A percentile compares a stretch with the other conserved stretches of the same genome.
Conservation (phyloP, 2,329 filamentous ascomycete genomes). For the Celoporthe dispersa region DNA sequence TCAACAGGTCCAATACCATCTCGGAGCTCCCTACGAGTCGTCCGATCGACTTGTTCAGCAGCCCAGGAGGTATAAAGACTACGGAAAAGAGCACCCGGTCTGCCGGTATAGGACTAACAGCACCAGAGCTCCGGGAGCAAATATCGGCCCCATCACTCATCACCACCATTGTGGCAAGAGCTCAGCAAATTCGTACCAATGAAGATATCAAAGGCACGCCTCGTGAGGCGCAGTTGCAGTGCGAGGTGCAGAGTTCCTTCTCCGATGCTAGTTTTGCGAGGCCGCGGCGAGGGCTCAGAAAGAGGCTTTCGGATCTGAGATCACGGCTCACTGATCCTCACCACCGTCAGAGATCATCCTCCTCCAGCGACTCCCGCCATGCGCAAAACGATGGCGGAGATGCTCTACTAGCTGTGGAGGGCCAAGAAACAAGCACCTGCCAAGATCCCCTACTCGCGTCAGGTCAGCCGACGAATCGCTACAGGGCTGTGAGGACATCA, state of each 20-base stretch:
- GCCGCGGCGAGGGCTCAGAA: slow-evolving; percentile 33
- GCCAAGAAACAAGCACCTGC: neutral
- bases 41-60: slow-evolving; percentile 27
- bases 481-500: neutral
- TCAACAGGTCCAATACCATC: slow-evolving; percentile 27
- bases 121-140: neutral
- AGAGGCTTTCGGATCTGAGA: slow-evolving; percentile 34
- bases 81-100: neutral
- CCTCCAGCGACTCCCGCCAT: neutral
- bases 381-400: neutral
- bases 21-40: slow-evolving; percentile 19
- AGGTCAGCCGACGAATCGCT: neutral
- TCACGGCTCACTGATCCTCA: slow-evolving; percentile 32
- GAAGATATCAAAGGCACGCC: slow-evolving; percentile 21
- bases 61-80: neutral
- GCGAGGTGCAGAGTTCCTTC: slow-evolving; percentile 31
- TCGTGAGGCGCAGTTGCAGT: slow-evolving; percentile 24
- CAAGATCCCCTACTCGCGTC: neutral
- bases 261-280: slow-evolving; percentile 27
- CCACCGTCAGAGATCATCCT: slow-evolving; percentile 14
- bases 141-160: slow-evolving; percentile 6
- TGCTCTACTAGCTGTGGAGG: neutral
- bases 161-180: slow-evolving; percentile 10
- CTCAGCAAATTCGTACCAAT: slow-evolving; percentile 6
- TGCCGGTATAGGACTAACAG: neutral